phyloP scores from a whole-genome alignment of 2,329 filamentous ascomycete species.

The Fusarium sp. region DNA sequence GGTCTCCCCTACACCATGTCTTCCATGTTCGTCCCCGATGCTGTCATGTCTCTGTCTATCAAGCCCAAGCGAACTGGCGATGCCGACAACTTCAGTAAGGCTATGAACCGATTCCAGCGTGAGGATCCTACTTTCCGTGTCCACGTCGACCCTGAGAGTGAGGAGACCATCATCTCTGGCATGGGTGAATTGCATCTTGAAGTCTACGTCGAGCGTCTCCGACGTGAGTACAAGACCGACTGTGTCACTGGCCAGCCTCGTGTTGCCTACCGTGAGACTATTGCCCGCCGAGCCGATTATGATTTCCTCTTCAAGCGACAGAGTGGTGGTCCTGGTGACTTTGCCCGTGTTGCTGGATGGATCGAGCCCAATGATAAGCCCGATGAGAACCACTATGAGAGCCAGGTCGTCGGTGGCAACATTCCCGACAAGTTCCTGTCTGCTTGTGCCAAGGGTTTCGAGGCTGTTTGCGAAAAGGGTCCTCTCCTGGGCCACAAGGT shows the following conservation, averaged over 20 bases:
- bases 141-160: conserved; percentile 88
- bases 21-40: conserved; percentile 97
- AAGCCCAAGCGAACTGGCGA: conserved; percentile 95
- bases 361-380: conserved; percentile 85
- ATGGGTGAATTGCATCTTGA: conserved; percentile 98
- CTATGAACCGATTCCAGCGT: conserved; percentile 98
- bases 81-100: conserved; percentile 94
- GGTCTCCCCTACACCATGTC: conserved; percentile 93
- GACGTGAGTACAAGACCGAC: conserved; percentile 95
- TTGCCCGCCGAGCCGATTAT: conserved; percentile 82
- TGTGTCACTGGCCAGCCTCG: conserved; percentile 96
- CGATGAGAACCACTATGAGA: conserved; percentile 83
- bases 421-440: conserved; percentile 97
- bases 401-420: conserved; percentile 86
- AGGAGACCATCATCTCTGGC: conserved; percentile 97
- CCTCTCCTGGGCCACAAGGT: conserved; percentile 94
- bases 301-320: conserved; percentile 97
- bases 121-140: conserved; percentile 98
- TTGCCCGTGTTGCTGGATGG: conserved; percentile 89
- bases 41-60: conserved; percentile 98
- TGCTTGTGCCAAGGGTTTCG: conserved; percentile 95
- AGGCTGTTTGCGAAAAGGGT: conserved; percentile 82
- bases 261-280: conserved; percentile 96
- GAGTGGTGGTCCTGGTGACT: conserved; percentile 94
- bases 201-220: conserved; percentile 97